Evolutionary conservation across 2,329 filamentous ascomycete genomes (phyloP).

Genomic region (Zelopaecilomyces penicillatus): DNA sequence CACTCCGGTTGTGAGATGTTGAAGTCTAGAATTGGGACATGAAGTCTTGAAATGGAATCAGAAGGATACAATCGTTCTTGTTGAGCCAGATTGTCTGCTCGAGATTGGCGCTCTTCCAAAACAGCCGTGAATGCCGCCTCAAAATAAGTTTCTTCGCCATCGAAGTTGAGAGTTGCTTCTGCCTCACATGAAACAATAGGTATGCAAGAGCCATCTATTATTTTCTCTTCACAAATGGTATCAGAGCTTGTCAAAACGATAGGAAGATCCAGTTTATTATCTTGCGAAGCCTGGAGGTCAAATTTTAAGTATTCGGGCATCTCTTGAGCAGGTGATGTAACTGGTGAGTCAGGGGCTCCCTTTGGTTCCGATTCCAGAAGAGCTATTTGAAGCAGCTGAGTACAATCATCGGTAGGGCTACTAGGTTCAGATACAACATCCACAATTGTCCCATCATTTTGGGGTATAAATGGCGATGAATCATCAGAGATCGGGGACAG

Average conservation of each 20-base stretch:
- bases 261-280: slow-evolving; percentile 17
- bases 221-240: background rate
- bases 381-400: slow-evolving; percentile 7
- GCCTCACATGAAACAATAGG: background rate
- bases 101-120: slow-evolving; percentile 10
- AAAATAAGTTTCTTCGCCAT: slow-evolving; percentile 10
- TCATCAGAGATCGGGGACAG: slow-evolving; percentile 19
- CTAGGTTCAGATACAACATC: slow-evolving; percentile 23
- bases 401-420: slow-evolving; percentile 12
- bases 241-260: slow-evolving; percentile 13
- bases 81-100: slow-evolving; percentile 11
- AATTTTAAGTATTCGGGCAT: background rate
- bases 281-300: background rate
- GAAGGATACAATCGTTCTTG: slow-evolving; percentile 21
- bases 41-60: slow-evolving; percentile 18
- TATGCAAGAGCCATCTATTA: background rate
- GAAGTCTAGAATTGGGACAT: slow-evolving; percentile 21
- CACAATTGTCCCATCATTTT: slow-evolving; percentile 12
- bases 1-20: slow-evolving; percentile 16
- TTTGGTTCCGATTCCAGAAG: slow-evolving; percentile 15
- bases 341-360: slow-evolving; percentile 4
- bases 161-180: background rate
- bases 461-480: slow-evolving; percentile 14
- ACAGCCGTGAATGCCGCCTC: slow-evolving; percentile 17
- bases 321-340: slow-evolving; percentile 10